These are phyloP conservation scores for Cyberlindnera xylosilytica DNA, from an alignment of 805 yeast species.

Conservation along the genomic window DNA sequence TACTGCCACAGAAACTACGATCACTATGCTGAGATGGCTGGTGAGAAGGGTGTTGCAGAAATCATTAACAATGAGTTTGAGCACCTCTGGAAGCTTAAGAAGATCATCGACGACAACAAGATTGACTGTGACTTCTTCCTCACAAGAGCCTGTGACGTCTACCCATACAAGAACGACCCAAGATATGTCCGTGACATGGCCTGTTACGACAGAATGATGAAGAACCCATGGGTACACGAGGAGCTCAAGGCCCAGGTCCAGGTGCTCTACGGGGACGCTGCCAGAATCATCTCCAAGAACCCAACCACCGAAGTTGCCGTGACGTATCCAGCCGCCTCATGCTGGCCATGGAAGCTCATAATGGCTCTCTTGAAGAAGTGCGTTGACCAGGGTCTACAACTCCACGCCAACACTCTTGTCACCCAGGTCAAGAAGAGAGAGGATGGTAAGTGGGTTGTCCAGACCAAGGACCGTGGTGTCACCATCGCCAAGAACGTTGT, in stretches of 20 bases:
- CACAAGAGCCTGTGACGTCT: constrained; percentile 34
- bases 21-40: constrained; percentile 9
- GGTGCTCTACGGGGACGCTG: constrained; percentile 33
- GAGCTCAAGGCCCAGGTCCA: constrained; percentile 31
- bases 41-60: constrained; percentile 31
- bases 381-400: constrained; percentile 34
- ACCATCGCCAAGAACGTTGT: constrained; percentile 34
- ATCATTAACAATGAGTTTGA: constrained; percentile 37
- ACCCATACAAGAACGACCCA: constrained; percentile 26
- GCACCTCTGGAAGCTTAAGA: constrained; percentile 32
- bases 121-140: constrained; percentile 39
- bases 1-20: constrained; percentile 18
- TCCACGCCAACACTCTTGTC: constrained; percentile 43
- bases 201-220: constrained; percentile 19
- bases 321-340: constrained; percentile 42
- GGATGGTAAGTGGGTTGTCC: constrained; percentile 32
- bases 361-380: constrained; percentile 30
- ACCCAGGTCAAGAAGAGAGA: constrained; percentile 23
- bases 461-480: constrained; percentile 30
- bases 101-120: constrained; percentile 30
- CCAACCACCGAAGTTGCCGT: constrained; percentile 79
- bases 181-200: constrained; percentile 15
- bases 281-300: constrained; percentile 59
- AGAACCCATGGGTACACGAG: constrained; percentile 30
- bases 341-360: constrained; percentile 44